Conservation (phyloP, 306 rosid genomes). For the Vachellia pachyceras region DNA sequence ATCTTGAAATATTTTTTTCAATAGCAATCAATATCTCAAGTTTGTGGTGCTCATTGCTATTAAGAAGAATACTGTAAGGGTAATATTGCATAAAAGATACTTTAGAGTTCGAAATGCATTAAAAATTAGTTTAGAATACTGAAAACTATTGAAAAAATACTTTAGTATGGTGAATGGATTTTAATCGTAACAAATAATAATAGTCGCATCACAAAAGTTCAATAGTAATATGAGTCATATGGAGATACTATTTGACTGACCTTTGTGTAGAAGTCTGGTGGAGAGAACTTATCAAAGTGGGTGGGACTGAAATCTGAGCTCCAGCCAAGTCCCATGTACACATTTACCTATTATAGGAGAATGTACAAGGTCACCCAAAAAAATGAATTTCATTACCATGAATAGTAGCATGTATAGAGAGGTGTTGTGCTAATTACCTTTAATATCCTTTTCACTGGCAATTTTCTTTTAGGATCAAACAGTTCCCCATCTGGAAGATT, state of each 20-base stretch:
- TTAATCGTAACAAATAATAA: too few relatives aligned
- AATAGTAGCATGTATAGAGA: background rate
- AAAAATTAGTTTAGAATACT: too few relatives aligned
- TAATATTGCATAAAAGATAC: too few relatives aligned
- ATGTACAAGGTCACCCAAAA: background rate
- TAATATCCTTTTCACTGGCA: conserved; percentile 61
- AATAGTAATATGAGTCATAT: background rate
- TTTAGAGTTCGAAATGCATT: too few relatives aligned
- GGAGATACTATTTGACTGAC: conserved; percentile 37
- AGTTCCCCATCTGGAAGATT: conserved; percentile 53
- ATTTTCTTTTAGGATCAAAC: conserved; percentile 64
- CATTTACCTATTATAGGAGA: conserved; percentile 63
- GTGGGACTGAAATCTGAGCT: conserved; percentile 56
- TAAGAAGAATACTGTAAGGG: too few relatives aligned
- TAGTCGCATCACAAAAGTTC: conserved; percentile 11
- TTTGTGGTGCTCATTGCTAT: too few relatives aligned
- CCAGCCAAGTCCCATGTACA: conserved; percentile 58
- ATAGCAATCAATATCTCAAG: too few relatives aligned
- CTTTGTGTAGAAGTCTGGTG: conserved; percentile 91
- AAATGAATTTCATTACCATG: conserved; percentile 20
- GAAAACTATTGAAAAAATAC: too few relatives aligned
- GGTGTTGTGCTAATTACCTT: conserved; percentile 52
- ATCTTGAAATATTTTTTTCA: too few relatives aligned
- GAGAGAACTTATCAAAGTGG: conserved; percentile 69
- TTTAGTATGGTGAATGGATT: too few relatives aligned